These are phyloP conservation scores for Cladosporium sphaerospermum DNA, from an alignment of 2,329 filamentous ascomycete genomes.

Conservation along the genomic window DNA sequence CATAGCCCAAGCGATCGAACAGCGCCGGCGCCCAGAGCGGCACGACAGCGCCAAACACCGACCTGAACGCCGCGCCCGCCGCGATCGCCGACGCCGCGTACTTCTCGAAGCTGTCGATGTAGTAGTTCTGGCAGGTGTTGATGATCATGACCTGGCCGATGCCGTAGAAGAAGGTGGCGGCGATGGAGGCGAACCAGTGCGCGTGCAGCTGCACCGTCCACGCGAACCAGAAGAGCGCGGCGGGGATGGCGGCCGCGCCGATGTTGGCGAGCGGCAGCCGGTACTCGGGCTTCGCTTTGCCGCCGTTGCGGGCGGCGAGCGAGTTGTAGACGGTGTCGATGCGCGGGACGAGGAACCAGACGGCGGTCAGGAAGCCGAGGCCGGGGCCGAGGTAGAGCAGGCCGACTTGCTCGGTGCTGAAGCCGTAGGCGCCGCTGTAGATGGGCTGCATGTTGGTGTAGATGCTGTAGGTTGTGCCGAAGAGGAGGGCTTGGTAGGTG, in stretches of 20 bases:
- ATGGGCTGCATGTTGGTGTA: conserved; percentile 46
- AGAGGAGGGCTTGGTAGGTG: conserved; percentile 41
- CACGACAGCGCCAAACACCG: conserved; percentile 42
- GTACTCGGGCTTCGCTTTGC: conserved; percentile 38
- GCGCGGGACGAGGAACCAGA: conserved; percentile 41
- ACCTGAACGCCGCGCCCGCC: conserved; percentile 43
- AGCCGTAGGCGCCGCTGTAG: conserved; percentile 38
- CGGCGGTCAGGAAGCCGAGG: conserved; percentile 38
- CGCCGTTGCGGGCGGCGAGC: conserved; percentile 36
- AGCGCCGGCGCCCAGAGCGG: conserved; percentile 41
- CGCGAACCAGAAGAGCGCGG: conserved; percentile 39
- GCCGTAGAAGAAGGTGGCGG: conserved; percentile 44
- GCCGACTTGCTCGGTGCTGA: conserved; percentile 42
- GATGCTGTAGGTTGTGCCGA: conserved; percentile 43
- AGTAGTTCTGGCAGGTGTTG: conserved; percentile 50
- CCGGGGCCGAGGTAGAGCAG: conserved; percentile 42
- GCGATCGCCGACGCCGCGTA: conserved; percentile 47
- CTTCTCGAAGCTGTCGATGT: conserved; percentile 47
- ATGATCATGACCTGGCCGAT: conserved; percentile 49
- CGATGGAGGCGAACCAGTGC: conserved; percentile 38
- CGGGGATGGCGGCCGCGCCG: conserved; percentile 38
- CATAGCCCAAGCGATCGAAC: conserved; percentile 42
- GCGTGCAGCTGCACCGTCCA: conserved; percentile 38
- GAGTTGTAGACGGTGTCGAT: conserved; percentile 45
- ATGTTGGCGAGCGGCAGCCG: conserved; percentile 43